Evolutionary conservation across 1,139 yeast species (phyloP), one percentile per base, ranked within the genome.

Genomic region (Kurtzmaniella quercitrusa): DNA sequence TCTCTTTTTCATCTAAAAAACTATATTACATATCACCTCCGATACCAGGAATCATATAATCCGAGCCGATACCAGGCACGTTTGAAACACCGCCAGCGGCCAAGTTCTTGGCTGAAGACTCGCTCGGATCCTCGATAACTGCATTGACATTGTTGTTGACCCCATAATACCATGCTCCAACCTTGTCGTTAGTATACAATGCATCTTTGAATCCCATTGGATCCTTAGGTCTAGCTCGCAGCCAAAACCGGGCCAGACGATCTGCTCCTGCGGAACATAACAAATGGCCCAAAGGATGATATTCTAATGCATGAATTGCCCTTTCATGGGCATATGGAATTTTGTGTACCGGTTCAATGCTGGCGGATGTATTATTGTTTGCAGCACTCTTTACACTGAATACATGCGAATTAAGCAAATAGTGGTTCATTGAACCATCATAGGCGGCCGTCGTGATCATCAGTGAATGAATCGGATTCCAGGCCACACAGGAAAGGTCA

Each of bases 241-340:
- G 82, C 98, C 98, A 93, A 65, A 93, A 88, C 48, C 97, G 68
- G n/a, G 95, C 88, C 11, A 94, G 82, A 57, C 94, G 79, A 63
- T 93, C 98, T 46, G 94, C 89, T 21, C 97, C 93, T 0, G 97
- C 98, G 14, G 96, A 82, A 47, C 95, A 84, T 38, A 93, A 71
- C 43, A 91, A 70, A 63, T 93, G 98, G 2, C 98, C 98, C 55
- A 88, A 71, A 3, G 98, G 98, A 63, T 91, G 97, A 57, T 89
- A 93, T 51, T 91, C 94, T 47, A 93, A 64, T 2, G 95, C 80
- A 65, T 93, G 89, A 41, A 93, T 82, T 3, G 96, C 94, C 65
- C 87, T 86, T 57, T 91, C 97, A 60, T 93, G 98, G 0, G 98
- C 98, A 62, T 78, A 84, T 2, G 96, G 96, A 37, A 93, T 85